phyloP scores from a whole-genome alignment of 2,329 filamentous ascomycete genomes.

The Fusarium pilosicola region DNA sequence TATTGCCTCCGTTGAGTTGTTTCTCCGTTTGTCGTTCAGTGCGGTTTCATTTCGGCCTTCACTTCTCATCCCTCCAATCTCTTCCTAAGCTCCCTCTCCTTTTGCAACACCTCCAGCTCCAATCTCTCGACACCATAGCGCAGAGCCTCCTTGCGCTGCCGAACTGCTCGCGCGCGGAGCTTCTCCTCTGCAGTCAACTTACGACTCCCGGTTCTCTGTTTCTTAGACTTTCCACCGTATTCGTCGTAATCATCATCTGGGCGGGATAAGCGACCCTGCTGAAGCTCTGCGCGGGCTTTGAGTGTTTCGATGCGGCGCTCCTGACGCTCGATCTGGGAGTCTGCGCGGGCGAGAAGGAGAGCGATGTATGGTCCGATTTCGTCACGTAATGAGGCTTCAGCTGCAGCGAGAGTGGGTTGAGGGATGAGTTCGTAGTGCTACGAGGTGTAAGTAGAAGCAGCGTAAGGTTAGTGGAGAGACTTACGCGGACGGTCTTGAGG shows the following conservation, averaged over 20 bases:
- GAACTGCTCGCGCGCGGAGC: conserved; percentile 67
- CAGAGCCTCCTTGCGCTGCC: conserved; percentile 84
- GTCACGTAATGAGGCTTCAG: conserved; percentile 84
- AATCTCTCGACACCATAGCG: conserved; percentile 88
- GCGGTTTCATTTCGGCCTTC: neutral
- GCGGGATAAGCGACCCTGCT: conserved; percentile 72
- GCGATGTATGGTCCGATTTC: conserved; percentile 90
- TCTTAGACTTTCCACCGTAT: conserved; percentile 33
- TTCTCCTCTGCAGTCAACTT: conserved; percentile 64
- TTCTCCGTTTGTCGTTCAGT: neutral
- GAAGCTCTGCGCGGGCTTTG: conserved; percentile 83
- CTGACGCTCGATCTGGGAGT: conserved; percentile 83
- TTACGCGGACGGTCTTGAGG: conserved; percentile 67
- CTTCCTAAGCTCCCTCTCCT: conserved; percentile 68
- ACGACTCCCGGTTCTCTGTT: conserved; percentile 38
- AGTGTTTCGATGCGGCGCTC: conserved; percentile 85
- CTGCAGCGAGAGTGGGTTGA: conserved; percentile 81
- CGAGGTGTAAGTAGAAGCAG: neutral
- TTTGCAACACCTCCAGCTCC: conserved; percentile 86
- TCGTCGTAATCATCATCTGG: conserved; percentile 36
- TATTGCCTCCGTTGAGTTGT: neutral
- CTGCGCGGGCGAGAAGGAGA: conserved; percentile 81
- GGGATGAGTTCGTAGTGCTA: conserved; percentile 95
- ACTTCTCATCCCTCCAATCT: conserved; percentile 53
- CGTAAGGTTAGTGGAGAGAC: conserved; percentile 31